Base-by-base conservation (phyloP, 2,329 filamentous ascomycete species). In the Chalaropsis ovoidea region DNA sequence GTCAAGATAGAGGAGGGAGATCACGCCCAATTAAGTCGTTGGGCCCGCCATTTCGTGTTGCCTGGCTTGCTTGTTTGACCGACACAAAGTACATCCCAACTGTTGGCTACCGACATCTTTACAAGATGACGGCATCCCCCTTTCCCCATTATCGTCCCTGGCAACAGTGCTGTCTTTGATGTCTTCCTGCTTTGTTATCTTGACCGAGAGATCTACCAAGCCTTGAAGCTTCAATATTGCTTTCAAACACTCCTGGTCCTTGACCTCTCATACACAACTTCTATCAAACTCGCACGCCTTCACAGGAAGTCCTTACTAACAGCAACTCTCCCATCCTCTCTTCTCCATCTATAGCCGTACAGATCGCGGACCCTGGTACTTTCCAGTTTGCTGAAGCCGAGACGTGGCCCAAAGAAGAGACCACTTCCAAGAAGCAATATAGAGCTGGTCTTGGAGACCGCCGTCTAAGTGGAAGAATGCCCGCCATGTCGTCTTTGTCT, bases 281-380 rank as follows among this genome's bases (percentile, higher is more conserved):
- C 47, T 52, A 27, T 13, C 47, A 52, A 52, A 13, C 19, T 24
- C 35, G 8, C 35, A 6, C 35, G 8, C 35, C 35, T 6, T 39
- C 8, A 39, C 8, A 35, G 19, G 41, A 27, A 60, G 10, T 60
- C 17, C 17, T 15, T 22, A 35, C 61, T 65, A 61, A 45, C 41
- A 43, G 19, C 17, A 60, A 7, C 19, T 17, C 35, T 13, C 19
- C 35, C 35, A 1, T 54, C 10, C 62, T 60, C n/a, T 19, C 11
- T 45, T 22, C 19, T 56, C 13, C 35, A 24, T 47, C n/a, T 27
- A 42, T 54, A 69, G 68, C 65, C 35, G 82, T 85, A 64, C 81
- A 84, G 71, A 85, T 85, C 67, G 79, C 81, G 60, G 82, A 84
- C 70, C 81, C 81, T n/a, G 68, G 61, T 56, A 67, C 62, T 24